These are phyloP conservation scores for Glebionis coronaria DNA, from an alignment of 129 eudicot species.

Conservation along the genomic window DNA sequence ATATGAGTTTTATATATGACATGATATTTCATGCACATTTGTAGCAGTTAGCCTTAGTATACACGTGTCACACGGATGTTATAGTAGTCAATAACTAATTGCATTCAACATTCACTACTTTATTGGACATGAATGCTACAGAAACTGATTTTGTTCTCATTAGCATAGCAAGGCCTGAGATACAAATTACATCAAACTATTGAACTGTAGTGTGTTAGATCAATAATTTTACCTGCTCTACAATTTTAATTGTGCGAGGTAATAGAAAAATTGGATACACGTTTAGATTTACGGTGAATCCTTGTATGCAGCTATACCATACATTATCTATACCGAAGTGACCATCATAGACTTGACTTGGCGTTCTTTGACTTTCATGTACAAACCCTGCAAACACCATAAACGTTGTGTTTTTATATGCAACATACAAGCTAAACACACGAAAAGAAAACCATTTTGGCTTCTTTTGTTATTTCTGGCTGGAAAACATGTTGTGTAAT, in stretches of 20 bases:
- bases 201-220: slow-evolving; percentile 4
- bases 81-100: too few relatives aligned
- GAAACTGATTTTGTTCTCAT: too few relatives aligned
- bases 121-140: too few relatives aligned
- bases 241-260: not conserved
- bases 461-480: too few relatives aligned
- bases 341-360: slow-evolving; percentile 30
- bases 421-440: not conserved
- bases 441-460: not conserved
- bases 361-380: slow-evolving; percentile 74
- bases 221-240: not conserved
- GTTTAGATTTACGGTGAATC: slow-evolving; percentile 12
- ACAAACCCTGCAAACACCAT: slow-evolving; percentile 65
- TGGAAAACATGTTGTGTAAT: too few relatives aligned
- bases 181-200: not conserved
- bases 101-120: too few relatives aligned
- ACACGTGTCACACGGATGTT: too few relatives aligned
- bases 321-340: slow-evolving; percentile 31
- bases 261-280: not conserved
- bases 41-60: too few relatives aligned
- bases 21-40: too few relatives aligned
- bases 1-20: too few relatives aligned
- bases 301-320: slow-evolving; percentile 4
- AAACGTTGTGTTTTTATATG: not conserved
- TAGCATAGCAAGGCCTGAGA: not conserved